Evolutionary conservation across 805 yeast genomes (phyloP).

Genomic region (Candida bentonensis): DNA sequence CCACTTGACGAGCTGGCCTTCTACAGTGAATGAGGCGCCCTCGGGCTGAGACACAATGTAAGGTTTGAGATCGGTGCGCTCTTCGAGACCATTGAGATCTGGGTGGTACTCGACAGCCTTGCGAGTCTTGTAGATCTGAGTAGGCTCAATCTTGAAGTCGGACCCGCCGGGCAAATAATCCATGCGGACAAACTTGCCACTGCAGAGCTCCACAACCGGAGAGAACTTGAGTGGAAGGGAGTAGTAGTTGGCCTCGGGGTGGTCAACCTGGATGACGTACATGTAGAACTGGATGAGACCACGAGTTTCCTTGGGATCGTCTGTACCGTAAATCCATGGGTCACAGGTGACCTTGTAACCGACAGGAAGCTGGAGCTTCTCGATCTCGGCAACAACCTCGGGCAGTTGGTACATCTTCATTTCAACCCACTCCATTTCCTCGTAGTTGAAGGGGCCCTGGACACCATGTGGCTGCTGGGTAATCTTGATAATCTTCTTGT

Average conservation of each 20-base stretch:
- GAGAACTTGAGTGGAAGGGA: constrained; percentile 64
- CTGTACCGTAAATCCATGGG: constrained; percentile 78
- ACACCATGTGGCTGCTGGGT: constrained; percentile 40
- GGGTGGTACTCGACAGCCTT: constrained; percentile 44
- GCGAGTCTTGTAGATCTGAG: constrained; percentile 34
- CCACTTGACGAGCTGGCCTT: constrained; percentile 53
- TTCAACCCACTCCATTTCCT: constrained; percentile 46
- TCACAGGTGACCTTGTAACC: constrained; percentile 43
- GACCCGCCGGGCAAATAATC: constrained; percentile 62
- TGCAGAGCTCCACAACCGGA: constrained; percentile 56
- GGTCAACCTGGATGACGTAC: constrained; percentile 40
- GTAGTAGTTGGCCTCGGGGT: constrained; percentile 20
- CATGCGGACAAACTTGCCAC: constrained; percentile 51
- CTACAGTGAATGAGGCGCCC: constrained; percentile 53
- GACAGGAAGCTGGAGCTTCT: constrained; percentile 50
- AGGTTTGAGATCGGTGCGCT: constrained; percentile 50
- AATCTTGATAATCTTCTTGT: constrained; percentile 47
- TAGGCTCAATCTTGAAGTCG: constrained; percentile 38
- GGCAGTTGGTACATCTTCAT: constrained; percentile 39
- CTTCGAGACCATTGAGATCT: constrained; percentile 60
- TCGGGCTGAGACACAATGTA: constrained; percentile 74
- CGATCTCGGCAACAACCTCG: constrained; percentile 45
- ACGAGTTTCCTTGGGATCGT: constrained; percentile 37
- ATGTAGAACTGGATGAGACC: constrained; percentile 51
- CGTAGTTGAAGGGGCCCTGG: constrained; percentile 56